Evolutionary conservation across 202 grass and related monocot species (phyloP), one percentile per base, ranked within the genome.

Genomic region (Elaeis oleifera): DNA sequence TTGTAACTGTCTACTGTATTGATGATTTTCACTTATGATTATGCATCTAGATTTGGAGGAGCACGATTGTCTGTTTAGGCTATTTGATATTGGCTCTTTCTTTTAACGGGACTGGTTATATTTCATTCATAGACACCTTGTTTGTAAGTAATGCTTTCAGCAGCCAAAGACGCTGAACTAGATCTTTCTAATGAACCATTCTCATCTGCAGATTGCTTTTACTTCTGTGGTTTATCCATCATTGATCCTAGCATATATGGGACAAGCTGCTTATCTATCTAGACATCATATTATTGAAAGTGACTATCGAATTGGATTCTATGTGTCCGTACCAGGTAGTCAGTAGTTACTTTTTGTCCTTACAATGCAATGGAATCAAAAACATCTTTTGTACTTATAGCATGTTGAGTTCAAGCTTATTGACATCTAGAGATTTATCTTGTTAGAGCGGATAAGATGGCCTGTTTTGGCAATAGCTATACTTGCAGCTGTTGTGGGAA

Each of bases 211-310:
- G 88, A 75, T 99, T 76, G 94, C 88, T 73, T 99, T 99, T 77
- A 86, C 94, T 60, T 92, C 73, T 74, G 81, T 99, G 88, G 94
- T 99, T 60, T 99, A 99, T 58, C 94, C 94, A 49, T 90, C 94
- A 15, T 67, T 99, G 75, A 92, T 99, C 66, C 82, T 99, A 52
- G 88, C 94, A 54, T 99, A 97, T 56, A 99, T 99, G 88, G 94
- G 94, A 59, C 94, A 99, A 80, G 94, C 94, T 61, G 94, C 88
- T 57, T 99, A 99, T 65, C 79, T 99, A 56, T 99, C 82, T 68
- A 76, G 59, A 81, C 94, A 97, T 85, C 88, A 97, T 65, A 68
- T 27, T 59, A 81, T 97, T 49, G 82, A 85, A 81, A 89, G 55
- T 75, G 69, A 89, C 15, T 97, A 97, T 23, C 76, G 61, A 62